Conservation (phyloP, 768 basidiomycete genomes). For the Auricularia cornea region DNA sequence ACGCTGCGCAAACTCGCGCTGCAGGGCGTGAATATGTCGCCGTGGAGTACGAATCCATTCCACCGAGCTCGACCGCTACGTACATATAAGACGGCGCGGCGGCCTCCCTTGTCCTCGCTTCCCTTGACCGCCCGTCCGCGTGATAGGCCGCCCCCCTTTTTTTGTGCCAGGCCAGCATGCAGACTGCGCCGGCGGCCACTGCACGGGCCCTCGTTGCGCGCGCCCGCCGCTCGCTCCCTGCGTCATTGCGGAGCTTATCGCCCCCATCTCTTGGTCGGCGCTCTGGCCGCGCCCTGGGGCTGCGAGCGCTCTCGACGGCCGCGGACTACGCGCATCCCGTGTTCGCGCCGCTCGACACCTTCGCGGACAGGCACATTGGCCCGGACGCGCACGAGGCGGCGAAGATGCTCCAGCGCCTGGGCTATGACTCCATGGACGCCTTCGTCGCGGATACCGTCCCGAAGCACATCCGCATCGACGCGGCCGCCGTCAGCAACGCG, state of each 20-base stretch:
- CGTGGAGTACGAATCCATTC: too few species aligned
- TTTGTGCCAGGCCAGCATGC: neutral
- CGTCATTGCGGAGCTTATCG: neutral
- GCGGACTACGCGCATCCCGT: conserved; percentile 28
- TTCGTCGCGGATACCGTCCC: conserved; percentile 85
- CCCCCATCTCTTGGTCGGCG: neutral
- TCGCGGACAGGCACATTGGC: conserved; percentile 86
- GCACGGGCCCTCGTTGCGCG: neutral
- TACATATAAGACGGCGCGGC: too few species aligned
- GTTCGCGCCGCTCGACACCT: conserved; percentile 83
- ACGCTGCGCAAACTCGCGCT: too few species aligned
- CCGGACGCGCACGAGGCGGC: conserved; percentile 75
- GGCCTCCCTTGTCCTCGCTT: too few species aligned
- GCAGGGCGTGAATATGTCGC: too few species aligned
- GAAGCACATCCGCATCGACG: conserved; percentile 61
- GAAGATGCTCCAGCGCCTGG: conserved; percentile 75
- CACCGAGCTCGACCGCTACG: too few species aligned
- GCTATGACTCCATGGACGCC: conserved; percentile 80
- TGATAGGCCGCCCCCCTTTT: neutral
- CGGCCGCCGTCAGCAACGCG: conserved; percentile 50
- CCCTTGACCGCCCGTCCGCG: neutral
- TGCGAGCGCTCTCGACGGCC: neutral
- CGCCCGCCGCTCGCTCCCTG: neutral
- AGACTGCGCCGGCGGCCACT: neutral
- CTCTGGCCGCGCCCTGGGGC: neutral